Evolutionary conservation across 2,329 filamentous ascomycete genomes (phyloP).

Genomic region (Phialemonium atrogriseum): DNA sequence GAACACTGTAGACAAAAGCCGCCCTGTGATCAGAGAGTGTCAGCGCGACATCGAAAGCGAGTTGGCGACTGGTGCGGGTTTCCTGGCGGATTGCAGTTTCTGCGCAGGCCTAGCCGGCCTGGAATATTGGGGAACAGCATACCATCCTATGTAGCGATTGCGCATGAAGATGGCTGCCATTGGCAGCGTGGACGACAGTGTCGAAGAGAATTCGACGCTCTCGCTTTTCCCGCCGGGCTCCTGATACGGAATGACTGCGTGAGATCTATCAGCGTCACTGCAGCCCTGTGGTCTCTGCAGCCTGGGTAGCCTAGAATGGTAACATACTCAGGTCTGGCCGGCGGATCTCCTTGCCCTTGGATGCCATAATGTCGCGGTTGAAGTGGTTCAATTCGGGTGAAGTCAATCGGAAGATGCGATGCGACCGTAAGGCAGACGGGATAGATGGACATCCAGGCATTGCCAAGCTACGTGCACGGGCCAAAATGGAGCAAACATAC

Average conservation of each 20-base stretch:
- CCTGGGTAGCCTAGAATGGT: background rate
- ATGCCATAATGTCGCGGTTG: slow-evolving; percentile 23
- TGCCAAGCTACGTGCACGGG: no score
- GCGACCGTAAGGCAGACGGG: no score
- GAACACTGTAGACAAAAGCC: slow-evolving; percentile 63
- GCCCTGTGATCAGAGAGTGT: no score
- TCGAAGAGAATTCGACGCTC: slow-evolving; percentile 63
- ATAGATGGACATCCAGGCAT: no score
- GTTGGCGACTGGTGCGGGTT: no score
- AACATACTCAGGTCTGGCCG: slow-evolving; percentile 34
- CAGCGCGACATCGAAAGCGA: no score
- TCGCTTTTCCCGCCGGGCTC: slow-evolving; percentile 60
- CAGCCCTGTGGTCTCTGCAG: background rate
- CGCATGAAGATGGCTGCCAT: slow-evolving; percentile 95
- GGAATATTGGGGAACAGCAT: slow-evolving; percentile 15
- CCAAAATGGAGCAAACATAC: no score
- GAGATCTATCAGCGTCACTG: background rate
- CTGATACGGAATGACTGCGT: slow-evolving; percentile 77
- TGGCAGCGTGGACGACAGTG: slow-evolving; percentile 68
- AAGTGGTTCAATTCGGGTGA: no score
- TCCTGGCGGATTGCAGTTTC: no score
- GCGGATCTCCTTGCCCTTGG: slow-evolving; percentile 32
- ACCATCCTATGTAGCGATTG: slow-evolving; percentile 72
- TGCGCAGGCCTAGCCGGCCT: slow-evolving; percentile 1
- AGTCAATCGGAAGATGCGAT: no score